Evolutionary conservation across 495 filamentous ascomycete species (phyloP).

Genomic region (Daldinia loculata): DNA sequence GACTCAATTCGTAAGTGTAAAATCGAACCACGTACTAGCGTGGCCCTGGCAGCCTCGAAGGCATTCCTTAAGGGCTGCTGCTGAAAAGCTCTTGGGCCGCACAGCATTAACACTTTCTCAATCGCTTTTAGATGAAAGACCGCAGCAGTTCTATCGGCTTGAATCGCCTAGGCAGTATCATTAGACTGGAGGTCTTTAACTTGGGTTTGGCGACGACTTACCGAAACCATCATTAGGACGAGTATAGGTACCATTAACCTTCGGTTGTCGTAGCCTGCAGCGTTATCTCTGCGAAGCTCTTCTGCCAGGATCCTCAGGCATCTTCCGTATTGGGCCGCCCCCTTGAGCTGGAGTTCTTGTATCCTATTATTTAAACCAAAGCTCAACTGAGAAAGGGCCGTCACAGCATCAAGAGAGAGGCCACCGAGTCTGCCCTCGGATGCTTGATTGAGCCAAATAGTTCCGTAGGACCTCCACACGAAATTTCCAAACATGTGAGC

Average conservation of each 20-base stretch:
- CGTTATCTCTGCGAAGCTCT: constrained; percentile 25
- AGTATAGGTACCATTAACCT: constrained; percentile 39
- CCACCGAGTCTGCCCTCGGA: constrained; percentile 34
- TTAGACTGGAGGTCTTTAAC: not conserved
- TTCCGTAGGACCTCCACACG: constrained; percentile 36
- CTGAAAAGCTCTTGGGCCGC: constrained; percentile 37
- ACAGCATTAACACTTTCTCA: constrained; percentile 31
- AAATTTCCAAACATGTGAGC: constrained; percentile 38
- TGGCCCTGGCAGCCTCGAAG: constrained; percentile 38
- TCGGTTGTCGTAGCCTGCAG: constrained; percentile 13
- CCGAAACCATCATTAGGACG: constrained; percentile 40
- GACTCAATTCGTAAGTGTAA: not conserved
- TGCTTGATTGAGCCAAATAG: constrained; percentile 34
- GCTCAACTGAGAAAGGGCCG: constrained; percentile 35
- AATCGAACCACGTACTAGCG: constrained; percentile 14
- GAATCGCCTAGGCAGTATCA: constrained; percentile 23
- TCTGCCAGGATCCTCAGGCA: constrained; percentile 35
- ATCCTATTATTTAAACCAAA: constrained; percentile 34
- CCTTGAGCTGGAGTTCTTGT: constrained; percentile 28
- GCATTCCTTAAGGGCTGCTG: constrained; percentile 36
- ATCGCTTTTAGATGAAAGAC: constrained; percentile 36
- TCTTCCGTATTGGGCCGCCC: constrained; percentile 29
- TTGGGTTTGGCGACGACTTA: constrained; percentile 1
- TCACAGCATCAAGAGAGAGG: constrained; percentile 33
- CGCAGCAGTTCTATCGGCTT: constrained; percentile 31